Evolutionary conservation across 2,329 filamentous ascomycete genomes (phyloP), one percentile per base, ranked within the genome.

Genomic region (Elsinoe ampelina): DNA sequence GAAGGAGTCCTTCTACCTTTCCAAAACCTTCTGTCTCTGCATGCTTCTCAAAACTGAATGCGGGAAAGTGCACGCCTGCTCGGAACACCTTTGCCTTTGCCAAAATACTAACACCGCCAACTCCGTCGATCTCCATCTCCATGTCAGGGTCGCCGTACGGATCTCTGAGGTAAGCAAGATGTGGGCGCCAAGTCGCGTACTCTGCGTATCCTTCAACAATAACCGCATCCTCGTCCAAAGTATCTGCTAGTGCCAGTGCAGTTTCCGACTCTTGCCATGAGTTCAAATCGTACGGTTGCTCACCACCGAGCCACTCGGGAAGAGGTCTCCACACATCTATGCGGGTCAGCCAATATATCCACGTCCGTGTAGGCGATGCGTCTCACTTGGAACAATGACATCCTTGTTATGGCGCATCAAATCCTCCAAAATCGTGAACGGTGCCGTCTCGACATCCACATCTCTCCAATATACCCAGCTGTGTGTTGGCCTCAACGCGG

Each of bases 391-490:
- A 57, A 98, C 93, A 68, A 96, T 98, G 30, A 98, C 85, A 69
- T 98, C 93, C 73, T 96, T 97, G 74, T 98, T 95, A 68, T 98
- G 93, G 61, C 92, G 84, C 93, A 98, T 98, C 56, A 98, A 75
- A 73, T 98, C 93, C 69, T 98, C 93, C 61, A 98, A 75, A 64
- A 98, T 97, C 0, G 93, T 97, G 67, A 92, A 93, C 0, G 93
- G 93, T 2, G 93, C 93, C 1, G 93, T 98, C 73, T 97, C 90
- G 7, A 98, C 93, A 73, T 98, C 93, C 20, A 95, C 93, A 74
- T 98, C 93, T 72, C 93, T 84, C 93, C 93, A 98, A 70, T 98
- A 98, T 8, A 98, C 93, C 93, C 93, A 98, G 62, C 91, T 96
- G 70, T 98, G 93, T 54, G 93, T 95, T 1, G 93, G 93, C 42